Conservation (phyloP, 768 basidiomycete genomes). For the Boletellus sp. region DNA sequence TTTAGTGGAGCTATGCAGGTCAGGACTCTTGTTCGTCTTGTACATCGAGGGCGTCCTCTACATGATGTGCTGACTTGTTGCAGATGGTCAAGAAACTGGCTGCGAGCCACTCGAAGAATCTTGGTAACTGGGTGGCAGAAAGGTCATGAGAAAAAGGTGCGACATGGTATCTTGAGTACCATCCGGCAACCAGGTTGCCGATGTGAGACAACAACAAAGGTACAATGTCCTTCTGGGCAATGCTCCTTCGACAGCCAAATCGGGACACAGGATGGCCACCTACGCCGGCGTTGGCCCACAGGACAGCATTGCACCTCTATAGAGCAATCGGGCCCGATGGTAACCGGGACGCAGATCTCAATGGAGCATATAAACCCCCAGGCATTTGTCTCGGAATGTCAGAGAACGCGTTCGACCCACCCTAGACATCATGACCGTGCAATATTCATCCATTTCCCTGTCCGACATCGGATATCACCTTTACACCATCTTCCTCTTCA, state of each 20-base stretch:
- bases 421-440: conserved; percentile 12
- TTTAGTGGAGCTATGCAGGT: not conserved
- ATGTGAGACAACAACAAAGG: not conserved
- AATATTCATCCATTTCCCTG: not conserved
- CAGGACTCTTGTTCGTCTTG: not conserved
- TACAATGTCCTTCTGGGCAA: not conserved
- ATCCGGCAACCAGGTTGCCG: not conserved
- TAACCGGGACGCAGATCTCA: conserved; percentile 1
- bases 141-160: not conserved
- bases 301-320: not conserved
- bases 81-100: not conserved
- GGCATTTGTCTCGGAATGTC: not conserved
- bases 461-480: conserved; percentile 20
- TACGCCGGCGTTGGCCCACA: not conserved
- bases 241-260: not conserved
- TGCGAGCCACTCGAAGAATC: not conserved
- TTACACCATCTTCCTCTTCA: conserved; percentile 39
- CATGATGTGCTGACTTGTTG: not conserved
- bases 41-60: not conserved
- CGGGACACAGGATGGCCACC: not conserved
- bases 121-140: not conserved
- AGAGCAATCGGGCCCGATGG: not conserved
- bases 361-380: conserved; percentile 6
- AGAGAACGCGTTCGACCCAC: not conserved
- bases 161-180: not conserved